Evolutionary conservation across 1,284 basidiomycete species (phyloP), one percentile per base, ranked within the genome.

Genomic region (Puccinia hordei): DNA sequence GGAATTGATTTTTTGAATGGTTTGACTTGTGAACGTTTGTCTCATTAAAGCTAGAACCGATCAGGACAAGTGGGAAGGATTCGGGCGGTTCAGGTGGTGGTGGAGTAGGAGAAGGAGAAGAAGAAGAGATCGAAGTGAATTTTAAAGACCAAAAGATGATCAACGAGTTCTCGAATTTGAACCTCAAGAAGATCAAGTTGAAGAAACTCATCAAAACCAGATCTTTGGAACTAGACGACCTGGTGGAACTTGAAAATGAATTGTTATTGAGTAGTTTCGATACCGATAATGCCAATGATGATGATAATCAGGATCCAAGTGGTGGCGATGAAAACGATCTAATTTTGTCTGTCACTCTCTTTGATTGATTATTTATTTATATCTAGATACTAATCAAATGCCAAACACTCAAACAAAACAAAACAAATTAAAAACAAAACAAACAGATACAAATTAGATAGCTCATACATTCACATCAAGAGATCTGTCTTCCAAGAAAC

Each of bases 371-470:
- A 13, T 5, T 22, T 12, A 35, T 65, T 22, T 13, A 15, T 63
- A 6, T 65, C 10, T 22, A n/a, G 1, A n/a, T 12, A 2, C 30
- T 65, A n/a, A 27, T 55, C 24, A n/a, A n/a, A 22, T 5, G 5
- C 17, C 53, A 19, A 5, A 55, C 24, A 55, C 5, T n/a, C 17
- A 15, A 55, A 55, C 19, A 27, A 30, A 10, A 15, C 27, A 13
- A 3, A 27, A 30, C 5, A 4, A 5, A 15, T 53, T 53, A 12
- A n/a, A 5, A 5, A 53, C n/a, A 19, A 15, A 22, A 53, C n/a
- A 15, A 44, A 68, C 24, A 73, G 69, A 41, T 73, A 73, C n/a
- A 73, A 55, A 55, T 73, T 73, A 41, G 69, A 73, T 49, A 73
- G 22, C 49, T 73, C 69, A 53, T 73, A 55, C 38, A 51, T 73